Conservation (phyloP, 2,329 filamentous ascomycete genomes). For the Rutstroemia sp. region DNA sequence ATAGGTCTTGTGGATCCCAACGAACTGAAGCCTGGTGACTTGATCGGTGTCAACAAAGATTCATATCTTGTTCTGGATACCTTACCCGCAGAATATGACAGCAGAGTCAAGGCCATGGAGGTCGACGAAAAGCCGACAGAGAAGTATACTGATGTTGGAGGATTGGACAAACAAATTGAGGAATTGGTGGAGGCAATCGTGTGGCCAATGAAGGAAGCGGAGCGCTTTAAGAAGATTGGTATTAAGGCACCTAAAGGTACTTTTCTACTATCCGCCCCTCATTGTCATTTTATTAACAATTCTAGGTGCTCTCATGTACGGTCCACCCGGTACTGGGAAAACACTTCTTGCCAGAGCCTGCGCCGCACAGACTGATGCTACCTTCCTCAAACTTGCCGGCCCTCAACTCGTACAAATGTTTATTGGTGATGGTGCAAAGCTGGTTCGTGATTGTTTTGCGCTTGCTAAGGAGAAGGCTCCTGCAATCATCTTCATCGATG, state of each 20-base stretch:
- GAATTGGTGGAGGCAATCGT: conserved; percentile 97
- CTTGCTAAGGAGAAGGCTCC: conserved; percentile 98
- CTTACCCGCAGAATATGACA: conserved; percentile 94
- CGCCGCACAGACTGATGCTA: conserved; percentile 95
- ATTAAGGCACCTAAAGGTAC: conserved; percentile 98
- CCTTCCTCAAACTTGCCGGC: conserved; percentile 95
- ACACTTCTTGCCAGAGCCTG: conserved; percentile 91
- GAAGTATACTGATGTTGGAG: conserved; percentile 97
- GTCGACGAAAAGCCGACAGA: conserved; percentile 99
- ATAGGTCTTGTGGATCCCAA: conserved; percentile 96
- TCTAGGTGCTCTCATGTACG: conserved; percentile 94
- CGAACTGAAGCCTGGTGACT: conserved; percentile 86
- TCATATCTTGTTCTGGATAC: conserved; percentile 97
- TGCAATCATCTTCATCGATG: conserved; percentile 99
- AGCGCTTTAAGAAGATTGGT: conserved; percentile 98
- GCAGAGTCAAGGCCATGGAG: conserved; percentile 99
- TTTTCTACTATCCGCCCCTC: conserved; percentile 23
- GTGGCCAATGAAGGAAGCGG: conserved; percentile 99
- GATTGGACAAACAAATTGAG: conserved; percentile 97
- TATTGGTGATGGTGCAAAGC: conserved; percentile 95
- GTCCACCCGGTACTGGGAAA: conserved; percentile 83
- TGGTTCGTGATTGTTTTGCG: conserved; percentile 95
- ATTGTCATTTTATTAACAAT: conserved; percentile 8
- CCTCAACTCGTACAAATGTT: conserved; percentile 99
- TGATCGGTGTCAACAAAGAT: conserved; percentile 98